phyloP scores from a whole-genome alignment of 768 basidiomycete species.

The Termitomyces sp. region DNA sequence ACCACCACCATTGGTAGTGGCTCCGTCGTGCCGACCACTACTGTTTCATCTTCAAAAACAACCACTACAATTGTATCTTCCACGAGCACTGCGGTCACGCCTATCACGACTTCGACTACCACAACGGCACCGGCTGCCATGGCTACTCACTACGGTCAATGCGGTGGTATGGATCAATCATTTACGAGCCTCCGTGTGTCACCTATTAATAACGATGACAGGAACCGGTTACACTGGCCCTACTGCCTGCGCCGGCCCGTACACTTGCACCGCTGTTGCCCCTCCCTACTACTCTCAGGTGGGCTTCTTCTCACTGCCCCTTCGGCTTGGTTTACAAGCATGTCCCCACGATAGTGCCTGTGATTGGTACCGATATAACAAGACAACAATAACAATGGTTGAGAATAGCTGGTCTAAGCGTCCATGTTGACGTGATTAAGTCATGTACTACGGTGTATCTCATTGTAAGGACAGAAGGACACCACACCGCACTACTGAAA shows the following conservation, averaged over 20 bases:
- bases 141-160: slow-evolving; percentile 46
- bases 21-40: slow-evolving; percentile 15
- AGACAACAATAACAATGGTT: background rate
- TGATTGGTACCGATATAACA: slow-evolving; percentile 2
- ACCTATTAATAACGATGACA: slow-evolving; percentile 5
- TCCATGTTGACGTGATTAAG: background rate
- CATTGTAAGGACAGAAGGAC: background rate
- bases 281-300: slow-evolving; percentile 54
- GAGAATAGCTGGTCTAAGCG: background rate
- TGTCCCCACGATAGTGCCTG: slow-evolving; percentile 15
- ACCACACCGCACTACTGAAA: background rate
- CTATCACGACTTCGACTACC: slow-evolving; percentile 21
- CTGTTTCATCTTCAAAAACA: slow-evolving; percentile 11
- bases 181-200: background rate
- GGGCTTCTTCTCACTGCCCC: slow-evolving; percentile 3
- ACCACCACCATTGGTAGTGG: slow-evolving; percentile 41
- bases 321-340: background rate
- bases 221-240: slow-evolving; percentile 43
- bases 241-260: slow-evolving; percentile 36
- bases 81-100: slow-evolving; percentile 26
- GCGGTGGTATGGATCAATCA: slow-evolving; percentile 33
- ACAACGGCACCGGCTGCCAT: slow-evolving; percentile 28
- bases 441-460: background rate
- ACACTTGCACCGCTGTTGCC: slow-evolving; percentile 40
- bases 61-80: slow-evolving; percentile 17